Evolutionary conservation across 495 filamentous ascomycete genomes (phyloP), one percentile per base, ranked within the genome.

Genomic region (Penicillium desertorum): DNA sequence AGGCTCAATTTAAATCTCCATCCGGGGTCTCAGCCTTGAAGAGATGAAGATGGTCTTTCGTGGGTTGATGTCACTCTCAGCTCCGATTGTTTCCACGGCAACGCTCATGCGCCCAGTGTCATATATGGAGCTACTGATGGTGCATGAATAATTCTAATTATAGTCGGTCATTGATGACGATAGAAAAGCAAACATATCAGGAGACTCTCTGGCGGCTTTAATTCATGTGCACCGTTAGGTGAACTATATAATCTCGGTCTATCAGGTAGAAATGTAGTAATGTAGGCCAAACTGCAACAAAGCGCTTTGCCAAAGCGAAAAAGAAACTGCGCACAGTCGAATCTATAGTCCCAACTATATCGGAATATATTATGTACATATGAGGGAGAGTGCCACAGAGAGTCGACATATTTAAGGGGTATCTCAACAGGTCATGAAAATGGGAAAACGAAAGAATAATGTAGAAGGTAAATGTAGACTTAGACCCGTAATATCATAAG

Each of bases 321-420:
- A 52, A 55, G 37, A 52, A 59, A 17, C 32, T 57, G 51, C 62
- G 57, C 49, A 62, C 57, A 58, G 34, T 53, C 57, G 58, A 54
- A 59, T 72, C 69, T 74, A 70, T 73, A 51, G 43, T 60, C 64
- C 58, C 57, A 61, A 61, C 48, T 59, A 67, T 62, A 63, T 65
- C 56, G 54, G 63, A 67, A 64, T 75, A 64, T 75, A 77, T 75
- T 77, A 77, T 77, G 67, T 77, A 77, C 71, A 75, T 63, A 62
- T 62, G 62, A 61, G 56, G 63, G 48, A 51, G 64, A 58, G 63
- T 62, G 67, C 68, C 62, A 70, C 57, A 62, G 66, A 60, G 59
- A 68, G 64, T 66, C 64, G 68, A 67, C 72, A 67, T 76, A 70
- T 75, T 68, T 67, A 71, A 63, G 65, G 72, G 72, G 73, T 65